Percentiles rank a stretch among this genome's conserved stretches.
phyloP scores from a whole-genome alignment of 2,329 filamentous ascomycete species.

The Fusarium nodosum region DNA sequence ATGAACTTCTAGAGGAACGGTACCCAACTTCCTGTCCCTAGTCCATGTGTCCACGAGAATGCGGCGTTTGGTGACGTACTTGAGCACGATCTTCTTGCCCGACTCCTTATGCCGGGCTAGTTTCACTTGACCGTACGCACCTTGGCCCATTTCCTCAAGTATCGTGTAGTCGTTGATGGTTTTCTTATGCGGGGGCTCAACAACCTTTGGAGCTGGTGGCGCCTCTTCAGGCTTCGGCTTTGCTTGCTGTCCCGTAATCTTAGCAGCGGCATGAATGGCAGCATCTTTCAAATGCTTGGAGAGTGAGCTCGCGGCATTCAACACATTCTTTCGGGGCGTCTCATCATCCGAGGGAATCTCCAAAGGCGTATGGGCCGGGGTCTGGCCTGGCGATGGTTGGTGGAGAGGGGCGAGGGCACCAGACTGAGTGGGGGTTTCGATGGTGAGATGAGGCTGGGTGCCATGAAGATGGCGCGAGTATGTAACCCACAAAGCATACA shows the following conservation, averaged over 20 bases:
- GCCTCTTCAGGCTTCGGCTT: constrained; percentile 53
- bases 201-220: constrained; percentile 54
- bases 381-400: constrained; percentile 83
- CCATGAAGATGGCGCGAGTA: constrained; percentile 95
- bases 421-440: constrained; percentile 72
- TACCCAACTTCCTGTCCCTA: constrained; percentile 89
- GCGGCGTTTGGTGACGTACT: constrained; percentile 96
- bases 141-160: constrained; percentile 97
- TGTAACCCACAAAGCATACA: constrained; percentile 97
- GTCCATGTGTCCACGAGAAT: constrained; percentile 99
- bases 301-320: constrained; percentile 62
- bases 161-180: constrained; percentile 91
- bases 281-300: constrained; percentile 70
- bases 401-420: constrained; percentile 78
- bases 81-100: constrained; percentile 89
- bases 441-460: constrained; percentile 70
- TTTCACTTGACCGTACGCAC: constrained; percentile 98
- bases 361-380: constrained; percentile 67
- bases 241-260: constrained; percentile 61
- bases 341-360: constrained; percentile 68
- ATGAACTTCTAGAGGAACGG: constrained; percentile 96
- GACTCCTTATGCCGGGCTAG: constrained; percentile 87
- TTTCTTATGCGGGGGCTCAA: constrained; percentile 73
- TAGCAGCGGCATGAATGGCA: constrained; percentile 67
- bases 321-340: constrained; percentile 59